Evolutionary conservation across 352 stramenopile genomes (phyloP).

Genomic region (Globisporangium polare): DNA sequence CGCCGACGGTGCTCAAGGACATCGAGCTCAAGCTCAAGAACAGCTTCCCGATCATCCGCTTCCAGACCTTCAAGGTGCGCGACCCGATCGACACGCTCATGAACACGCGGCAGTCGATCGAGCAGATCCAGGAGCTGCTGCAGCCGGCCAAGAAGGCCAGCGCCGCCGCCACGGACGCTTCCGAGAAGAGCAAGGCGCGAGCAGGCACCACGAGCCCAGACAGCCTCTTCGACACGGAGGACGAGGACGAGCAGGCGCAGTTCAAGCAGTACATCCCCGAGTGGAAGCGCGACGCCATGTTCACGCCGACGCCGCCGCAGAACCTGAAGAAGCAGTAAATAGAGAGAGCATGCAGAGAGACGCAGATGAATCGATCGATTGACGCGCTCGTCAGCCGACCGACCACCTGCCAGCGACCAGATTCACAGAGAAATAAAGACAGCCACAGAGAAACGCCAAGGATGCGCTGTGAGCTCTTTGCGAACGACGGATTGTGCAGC

Average conservation of each 20-base stretch:
- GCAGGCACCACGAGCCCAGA: slow-evolving; percentile 37
- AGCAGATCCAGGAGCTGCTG: slow-evolving; percentile 52
- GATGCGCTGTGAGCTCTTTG: not conserved
- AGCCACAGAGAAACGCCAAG: not conserved
- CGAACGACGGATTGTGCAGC: not conserved
- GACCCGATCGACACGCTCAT: slow-evolving; percentile 79
- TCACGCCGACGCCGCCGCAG: slow-evolving; percentile 56
- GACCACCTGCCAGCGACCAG: not conserved
- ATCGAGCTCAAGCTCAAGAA: slow-evolving; percentile 84
- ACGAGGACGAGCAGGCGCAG: slow-evolving; percentile 58
- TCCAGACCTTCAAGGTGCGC: slow-evolving; percentile 84
- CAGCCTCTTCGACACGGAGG: slow-evolving; percentile 50
- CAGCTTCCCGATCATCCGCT: slow-evolving; percentile 80
- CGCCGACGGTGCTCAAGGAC: slow-evolving; percentile 57
- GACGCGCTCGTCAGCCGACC: too few species aligned
- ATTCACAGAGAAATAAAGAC: not conserved
- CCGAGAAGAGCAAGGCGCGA: slow-evolving; percentile 30
- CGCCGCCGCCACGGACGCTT: slow-evolving; percentile 28
- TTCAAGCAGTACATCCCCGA: slow-evolving; percentile 82
- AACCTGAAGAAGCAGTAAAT: slow-evolving; percentile 51
- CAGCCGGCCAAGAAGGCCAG: slow-evolving; percentile 32
- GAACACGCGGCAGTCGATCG: slow-evolving; percentile 73
- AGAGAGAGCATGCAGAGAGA: slow-evolving; percentile 2
- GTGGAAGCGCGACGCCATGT: slow-evolving; percentile 80
- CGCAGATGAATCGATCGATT: not conserved